These are phyloP conservation scores for Bremia lactucae DNA, from an alignment of 352 stramenopile genomes.

Conservation along the genomic window DNA sequence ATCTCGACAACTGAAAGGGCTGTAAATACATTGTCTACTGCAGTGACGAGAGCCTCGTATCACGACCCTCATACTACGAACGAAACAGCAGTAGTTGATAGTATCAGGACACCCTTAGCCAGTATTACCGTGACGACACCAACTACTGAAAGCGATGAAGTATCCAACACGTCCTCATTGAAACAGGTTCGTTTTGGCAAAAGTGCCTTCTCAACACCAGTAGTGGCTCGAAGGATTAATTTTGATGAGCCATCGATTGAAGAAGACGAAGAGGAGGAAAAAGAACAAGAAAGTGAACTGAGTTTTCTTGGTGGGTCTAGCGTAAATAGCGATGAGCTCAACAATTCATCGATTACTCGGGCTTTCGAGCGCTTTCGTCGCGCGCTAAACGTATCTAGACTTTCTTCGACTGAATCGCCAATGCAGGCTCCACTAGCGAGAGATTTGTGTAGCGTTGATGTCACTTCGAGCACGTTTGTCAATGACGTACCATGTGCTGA, in stretches of 20 bases:
- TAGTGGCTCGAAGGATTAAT: conserved; percentile 48
- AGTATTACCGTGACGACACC: conserved; percentile 24
- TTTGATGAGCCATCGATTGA: conserved; percentile 49
- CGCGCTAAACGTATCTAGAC: conserved; percentile 18
- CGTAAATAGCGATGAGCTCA: conserved; percentile 41
- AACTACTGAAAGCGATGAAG: conserved; percentile 42
- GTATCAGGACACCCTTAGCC: conserved; percentile 13
- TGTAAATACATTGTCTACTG: neutral
- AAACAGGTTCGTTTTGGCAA: conserved; percentile 51
- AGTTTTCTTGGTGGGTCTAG: conserved; percentile 48
- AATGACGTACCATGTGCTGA: too few species aligned
- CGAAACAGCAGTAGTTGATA: conserved; percentile 3
- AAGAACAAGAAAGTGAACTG: conserved; percentile 26
- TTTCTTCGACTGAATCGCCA: neutral
- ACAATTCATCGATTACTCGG: conserved; percentile 38
- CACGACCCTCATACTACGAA: conserved; percentile 1
- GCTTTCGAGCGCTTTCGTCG: conserved; percentile 39
- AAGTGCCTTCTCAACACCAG: conserved; percentile 39
- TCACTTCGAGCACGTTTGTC: too few species aligned
- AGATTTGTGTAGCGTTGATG: too few species aligned
- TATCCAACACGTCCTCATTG: conserved; percentile 19
- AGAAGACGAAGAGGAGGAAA: conserved; percentile 26
- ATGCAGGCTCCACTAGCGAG: conserved; percentile 7
- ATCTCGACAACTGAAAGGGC: neutral
- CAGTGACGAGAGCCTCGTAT: neutral